A percentile compares a stretch with the other conserved stretches of the same genome.
These are phyloP conservation scores for Mucuna pruriens DNA, from an alignment of 306 rosid genomes.

Conservation along the genomic window DNA sequence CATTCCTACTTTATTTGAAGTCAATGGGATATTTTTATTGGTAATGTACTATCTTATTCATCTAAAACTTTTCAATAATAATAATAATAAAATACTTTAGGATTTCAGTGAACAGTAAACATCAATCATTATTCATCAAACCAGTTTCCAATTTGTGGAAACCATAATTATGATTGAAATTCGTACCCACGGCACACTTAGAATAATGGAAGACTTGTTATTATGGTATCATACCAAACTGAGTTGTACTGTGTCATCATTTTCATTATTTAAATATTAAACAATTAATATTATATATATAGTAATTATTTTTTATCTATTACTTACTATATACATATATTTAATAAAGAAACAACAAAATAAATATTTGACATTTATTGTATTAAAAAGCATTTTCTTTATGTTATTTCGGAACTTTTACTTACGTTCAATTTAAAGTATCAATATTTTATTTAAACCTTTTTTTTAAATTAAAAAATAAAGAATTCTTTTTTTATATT, in stretches of 20 bases:
- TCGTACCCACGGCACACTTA: background rate
- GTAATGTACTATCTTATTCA: too few species aligned
- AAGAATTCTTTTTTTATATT: too few species aligned
- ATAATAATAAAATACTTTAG: background rate
- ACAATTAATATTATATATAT: too few species aligned
- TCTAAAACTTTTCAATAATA: background rate
- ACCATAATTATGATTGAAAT: background rate
- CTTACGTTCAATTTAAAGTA: too few species aligned
- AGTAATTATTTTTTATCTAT: too few species aligned
- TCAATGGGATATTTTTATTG: background rate
- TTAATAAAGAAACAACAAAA: too few species aligned
- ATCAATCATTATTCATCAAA: background rate
- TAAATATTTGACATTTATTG: too few species aligned
- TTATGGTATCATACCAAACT: background rate
- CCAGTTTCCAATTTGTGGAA: background rate
- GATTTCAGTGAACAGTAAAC: background rate
- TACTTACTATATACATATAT: too few species aligned
- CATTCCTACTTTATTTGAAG: background rate
- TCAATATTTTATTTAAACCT: too few species aligned
- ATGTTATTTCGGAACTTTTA: too few species aligned
- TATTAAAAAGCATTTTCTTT: too few species aligned
- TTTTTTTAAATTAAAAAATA: too few species aligned
- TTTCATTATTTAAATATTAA: background rate
- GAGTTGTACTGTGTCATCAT: background rate
- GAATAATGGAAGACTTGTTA: background rate